These are phyloP conservation scores for Mortierella alpina DNA, from an alignment of 192 early-diverging fungal species.

Conservation along the genomic window DNA sequence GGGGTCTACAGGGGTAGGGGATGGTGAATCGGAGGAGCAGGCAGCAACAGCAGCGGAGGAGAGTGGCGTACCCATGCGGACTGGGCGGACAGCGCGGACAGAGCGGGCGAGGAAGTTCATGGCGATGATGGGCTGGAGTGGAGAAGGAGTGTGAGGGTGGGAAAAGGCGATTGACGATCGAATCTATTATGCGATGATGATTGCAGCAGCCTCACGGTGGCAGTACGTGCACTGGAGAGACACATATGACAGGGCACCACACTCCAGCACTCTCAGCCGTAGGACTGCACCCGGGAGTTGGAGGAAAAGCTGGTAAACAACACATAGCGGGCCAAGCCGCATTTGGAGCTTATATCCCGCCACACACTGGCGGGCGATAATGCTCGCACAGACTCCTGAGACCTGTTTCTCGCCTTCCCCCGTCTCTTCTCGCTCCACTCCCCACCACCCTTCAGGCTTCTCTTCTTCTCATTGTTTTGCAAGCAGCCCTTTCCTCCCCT, in stretches of 20 bases:
- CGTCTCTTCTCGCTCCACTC: slow-evolving; percentile 3
- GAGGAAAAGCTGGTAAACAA: too few relatives aligned
- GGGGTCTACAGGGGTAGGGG: not conserved
- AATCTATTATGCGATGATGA: too few relatives aligned
- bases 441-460: not conserved
- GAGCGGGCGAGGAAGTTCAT: slow-evolving; percentile 50
- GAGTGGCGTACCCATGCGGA: slow-evolving; percentile 39
- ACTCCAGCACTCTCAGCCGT: too few relatives aligned
- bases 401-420: not conserved
- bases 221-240: too few relatives aligned
- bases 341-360: too few relatives aligned
- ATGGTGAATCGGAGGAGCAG: not conserved
- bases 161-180: not conserved
- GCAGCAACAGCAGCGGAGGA: too few relatives aligned
- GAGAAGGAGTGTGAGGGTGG: slow-evolving; percentile 2
- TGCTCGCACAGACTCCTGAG: too few relatives aligned
- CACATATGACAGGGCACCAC: too few relatives aligned
- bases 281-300: too few relatives aligned
- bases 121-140: slow-evolving; percentile 15
- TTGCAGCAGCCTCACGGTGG: not conserved
- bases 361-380: too few relatives aligned
- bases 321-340: too few relatives aligned
- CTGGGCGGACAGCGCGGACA: slow-evolving; percentile 46
- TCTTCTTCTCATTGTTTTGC: not conserved
- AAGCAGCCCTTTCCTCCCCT: not conserved